phyloP scores from a whole-genome alignment of 306 rosid species.

The Cucurbita ficifolia region DNA sequence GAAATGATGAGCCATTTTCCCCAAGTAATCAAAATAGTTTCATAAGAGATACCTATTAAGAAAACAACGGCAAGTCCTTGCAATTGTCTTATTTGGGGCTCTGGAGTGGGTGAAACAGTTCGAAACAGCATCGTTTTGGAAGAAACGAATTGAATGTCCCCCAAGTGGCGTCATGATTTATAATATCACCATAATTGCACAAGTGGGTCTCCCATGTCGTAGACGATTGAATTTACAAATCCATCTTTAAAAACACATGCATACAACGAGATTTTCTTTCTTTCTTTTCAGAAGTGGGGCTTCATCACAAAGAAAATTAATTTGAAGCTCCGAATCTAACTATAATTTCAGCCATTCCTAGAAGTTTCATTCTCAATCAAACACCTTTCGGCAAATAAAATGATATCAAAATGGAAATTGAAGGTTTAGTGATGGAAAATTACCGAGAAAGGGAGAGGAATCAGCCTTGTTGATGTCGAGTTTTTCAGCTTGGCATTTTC shows the following conservation, averaged over 20 bases:
- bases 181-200: neutral
- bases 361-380: too few species aligned
- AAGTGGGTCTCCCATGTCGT: neutral
- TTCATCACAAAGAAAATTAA: too few species aligned
- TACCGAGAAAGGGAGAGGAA: too few species aligned
- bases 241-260: neutral
- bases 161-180: neutral
- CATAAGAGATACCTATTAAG: too few species aligned
- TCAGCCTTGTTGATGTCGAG: too few species aligned
- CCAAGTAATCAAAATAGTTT: too few species aligned
- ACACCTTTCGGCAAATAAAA: too few species aligned
- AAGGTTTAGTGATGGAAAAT: neutral
- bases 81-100: neutral
- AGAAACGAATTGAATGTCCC: neutral
- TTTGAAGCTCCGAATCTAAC: too few species aligned
- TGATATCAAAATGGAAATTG: too few species aligned
- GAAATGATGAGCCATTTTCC: too few species aligned
- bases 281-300: neutral
- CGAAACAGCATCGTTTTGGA: neutral
- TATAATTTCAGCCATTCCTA: too few species aligned
- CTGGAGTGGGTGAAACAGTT: neutral
- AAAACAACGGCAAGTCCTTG: neutral
- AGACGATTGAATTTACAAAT: neutral
- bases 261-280: neutral
- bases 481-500: neutral